Evolutionary conservation across 495 filamentous ascomycete genomes (phyloP).

Genomic region (Xylaria sp.): DNA sequence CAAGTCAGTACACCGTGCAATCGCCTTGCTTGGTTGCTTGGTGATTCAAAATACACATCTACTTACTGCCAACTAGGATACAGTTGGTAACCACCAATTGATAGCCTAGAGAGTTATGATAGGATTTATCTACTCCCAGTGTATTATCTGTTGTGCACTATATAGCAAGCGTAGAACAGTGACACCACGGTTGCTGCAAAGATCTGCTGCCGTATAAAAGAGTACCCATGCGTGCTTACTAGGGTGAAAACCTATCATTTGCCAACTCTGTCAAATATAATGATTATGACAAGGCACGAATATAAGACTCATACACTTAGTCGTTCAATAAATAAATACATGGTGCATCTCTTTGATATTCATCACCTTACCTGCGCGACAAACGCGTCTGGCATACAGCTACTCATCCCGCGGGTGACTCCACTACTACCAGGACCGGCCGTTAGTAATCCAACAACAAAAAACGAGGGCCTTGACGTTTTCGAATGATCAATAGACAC

Average conservation of each 20-base stretch:
- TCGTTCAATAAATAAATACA: not conserved
- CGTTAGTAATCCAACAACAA: not conserved
- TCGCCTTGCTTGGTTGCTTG: not conserved
- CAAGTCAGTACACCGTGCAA: not conserved
- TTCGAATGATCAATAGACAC: not conserved
- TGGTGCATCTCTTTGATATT: not conserved
- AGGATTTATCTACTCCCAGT: not conserved
- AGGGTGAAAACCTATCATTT: not conserved
- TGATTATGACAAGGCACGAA: not conserved
- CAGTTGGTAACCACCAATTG: not conserved
- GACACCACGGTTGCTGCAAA: not conserved
- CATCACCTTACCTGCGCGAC: not conserved
- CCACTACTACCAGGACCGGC: not conserved
- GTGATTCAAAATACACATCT: not conserved
- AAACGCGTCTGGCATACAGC: not conserved
- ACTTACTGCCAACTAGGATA: not conserved
- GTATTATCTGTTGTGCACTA: not conserved
- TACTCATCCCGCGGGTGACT: not conserved
- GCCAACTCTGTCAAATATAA: not conserved
- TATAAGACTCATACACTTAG: not conserved
- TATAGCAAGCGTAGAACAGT: constrained; percentile 8
- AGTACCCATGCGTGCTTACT: not conserved
- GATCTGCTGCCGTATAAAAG: not conserved
- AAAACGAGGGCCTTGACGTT: not conserved
- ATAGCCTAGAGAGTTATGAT: not conserved